Conservation (phyloP, 441 rosid species). For the Syzygium syzygioides region DNA sequence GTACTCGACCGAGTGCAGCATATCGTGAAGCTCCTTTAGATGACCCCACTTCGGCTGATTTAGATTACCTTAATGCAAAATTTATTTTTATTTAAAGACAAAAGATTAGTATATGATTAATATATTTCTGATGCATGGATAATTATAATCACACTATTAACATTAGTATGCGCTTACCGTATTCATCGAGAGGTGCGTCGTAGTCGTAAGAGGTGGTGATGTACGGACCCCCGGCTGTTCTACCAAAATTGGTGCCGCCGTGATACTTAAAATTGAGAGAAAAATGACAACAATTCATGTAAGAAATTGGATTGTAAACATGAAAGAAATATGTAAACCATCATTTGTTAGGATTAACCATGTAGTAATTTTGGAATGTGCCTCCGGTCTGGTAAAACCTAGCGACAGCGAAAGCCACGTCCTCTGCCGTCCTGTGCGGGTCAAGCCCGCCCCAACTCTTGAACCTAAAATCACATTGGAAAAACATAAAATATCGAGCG, state of each 20-base stretch:
- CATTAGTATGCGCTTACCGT: conserved; percentile 23
- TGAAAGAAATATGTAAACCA: background rate
- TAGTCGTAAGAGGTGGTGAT: conserved; percentile 67
- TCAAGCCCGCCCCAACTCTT: conserved; percentile 47
- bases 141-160: background rate
- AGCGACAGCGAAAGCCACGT: conserved; percentile 60
- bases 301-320: too few relatives aligned
- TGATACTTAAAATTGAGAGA: conserved; percentile 38
- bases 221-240: conserved; percentile 59
- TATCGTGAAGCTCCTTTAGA: conserved; percentile 43
- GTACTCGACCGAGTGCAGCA: conserved; percentile 42
- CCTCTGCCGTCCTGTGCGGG: conserved; percentile 59
- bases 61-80: conserved; percentile 36
- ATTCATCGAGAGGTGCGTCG: conserved; percentile 74
- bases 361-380: conserved; percentile 57
- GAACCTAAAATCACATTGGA: conserved; percentile 21
- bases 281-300: background rate
- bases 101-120: background rate
- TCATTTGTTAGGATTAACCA: conserved; percentile 24
- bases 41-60: conserved; percentile 77
- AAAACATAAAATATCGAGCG: background rate
- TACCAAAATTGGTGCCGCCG: conserved; percentile 80
- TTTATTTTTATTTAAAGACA: background rate
- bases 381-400: conserved; percentile 55
- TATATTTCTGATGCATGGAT: too few relatives aligned